phyloP scores from a whole-genome alignment of 176 grass and related monocot species.

The Oryza punctata region DNA sequence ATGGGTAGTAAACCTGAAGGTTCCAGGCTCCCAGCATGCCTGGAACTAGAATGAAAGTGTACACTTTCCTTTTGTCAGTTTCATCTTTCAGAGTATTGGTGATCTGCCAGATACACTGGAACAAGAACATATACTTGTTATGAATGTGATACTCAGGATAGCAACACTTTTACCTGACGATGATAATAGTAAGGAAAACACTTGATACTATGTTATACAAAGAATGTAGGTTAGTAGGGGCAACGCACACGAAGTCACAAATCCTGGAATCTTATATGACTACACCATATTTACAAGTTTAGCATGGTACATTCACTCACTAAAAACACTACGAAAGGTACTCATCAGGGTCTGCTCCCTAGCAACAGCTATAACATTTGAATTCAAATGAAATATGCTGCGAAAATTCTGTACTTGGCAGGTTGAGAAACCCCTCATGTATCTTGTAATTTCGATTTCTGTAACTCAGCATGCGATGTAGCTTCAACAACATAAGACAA shows the following conservation, averaged over 20 bases:
- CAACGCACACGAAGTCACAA: not conserved
- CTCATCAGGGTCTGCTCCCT: not conserved
- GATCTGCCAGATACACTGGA: not conserved
- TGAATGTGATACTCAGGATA: not conserved
- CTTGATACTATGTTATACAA: not conserved
- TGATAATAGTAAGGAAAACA: not conserved
- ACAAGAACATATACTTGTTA: constrained; percentile 15
- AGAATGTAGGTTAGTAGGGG: not conserved
- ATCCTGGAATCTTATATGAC: not conserved
- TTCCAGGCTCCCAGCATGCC: not conserved
- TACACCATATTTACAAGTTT: constrained; percentile 31
- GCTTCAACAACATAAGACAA: not conserved
- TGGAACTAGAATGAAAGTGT: not conserved
- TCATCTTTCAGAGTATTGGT: not conserved
- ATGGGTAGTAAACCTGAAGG: not conserved
- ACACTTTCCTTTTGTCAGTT: not conserved
- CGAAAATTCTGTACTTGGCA: not conserved
- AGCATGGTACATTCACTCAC: not conserved
- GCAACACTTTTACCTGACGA: not conserved
- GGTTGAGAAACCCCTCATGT: not conserved
- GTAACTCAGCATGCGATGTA: constrained; percentile 2
- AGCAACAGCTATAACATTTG: constrained; percentile 10
- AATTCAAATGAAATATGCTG: not conserved
- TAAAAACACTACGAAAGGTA: not conserved
- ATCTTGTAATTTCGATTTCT: not conserved